Percentiles rank a stretch among this genome's conserved stretches.
Conservation (phyloP, 75 land plant genomes). For the Picea sitchensis region DNA sequence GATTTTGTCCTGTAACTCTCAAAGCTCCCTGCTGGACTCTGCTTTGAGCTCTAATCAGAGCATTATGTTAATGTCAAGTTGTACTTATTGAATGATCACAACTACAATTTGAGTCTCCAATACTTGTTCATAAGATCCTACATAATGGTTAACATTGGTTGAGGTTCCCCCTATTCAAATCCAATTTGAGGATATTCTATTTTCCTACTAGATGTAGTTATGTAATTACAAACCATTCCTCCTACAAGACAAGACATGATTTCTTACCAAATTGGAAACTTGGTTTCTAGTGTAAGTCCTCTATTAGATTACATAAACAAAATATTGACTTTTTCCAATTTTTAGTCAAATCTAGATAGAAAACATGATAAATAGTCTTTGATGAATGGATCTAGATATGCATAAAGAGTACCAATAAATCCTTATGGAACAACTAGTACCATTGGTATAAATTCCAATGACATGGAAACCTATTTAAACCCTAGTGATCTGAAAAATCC, state of each 20-base stretch:
- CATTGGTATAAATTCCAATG: slow-evolving; percentile 91
- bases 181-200: slow-evolving; percentile 88
- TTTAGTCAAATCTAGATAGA: slow-evolving; percentile 87
- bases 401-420: slow-evolving; percentile 91
- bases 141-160: slow-evolving; percentile 97
- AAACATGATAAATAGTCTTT: slow-evolving; percentile 88
- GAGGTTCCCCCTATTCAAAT: slow-evolving; percentile 99
- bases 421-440: slow-evolving; percentile 98
- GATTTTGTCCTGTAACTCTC: too few relatives aligned
- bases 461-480: slow-evolving; percentile 88
- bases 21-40: too few relatives aligned
- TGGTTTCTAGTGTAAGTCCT: slow-evolving; percentile 87
- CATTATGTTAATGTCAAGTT: slow-evolving; percentile 95
- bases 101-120: slow-evolving; percentile 87
- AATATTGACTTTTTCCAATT: slow-evolving; percentile 68
- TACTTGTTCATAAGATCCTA: slow-evolving; percentile 29
- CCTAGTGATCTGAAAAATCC: slow-evolving; percentile 30
- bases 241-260: slow-evolving; percentile 29
- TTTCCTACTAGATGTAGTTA: slow-evolving; percentile 79
- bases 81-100: slow-evolving; percentile 92
- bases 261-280: slow-evolving; percentile 94
- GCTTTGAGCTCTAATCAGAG: too few relatives aligned
- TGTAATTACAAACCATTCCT: slow-evolving; percentile 97
- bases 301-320: slow-evolving; percentile 99
- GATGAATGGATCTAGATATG: slow-evolving; percentile 94